phyloP scores from a whole-genome alignment of 441 rosid species.

The Pelargonium myrrhifolium region DNA sequence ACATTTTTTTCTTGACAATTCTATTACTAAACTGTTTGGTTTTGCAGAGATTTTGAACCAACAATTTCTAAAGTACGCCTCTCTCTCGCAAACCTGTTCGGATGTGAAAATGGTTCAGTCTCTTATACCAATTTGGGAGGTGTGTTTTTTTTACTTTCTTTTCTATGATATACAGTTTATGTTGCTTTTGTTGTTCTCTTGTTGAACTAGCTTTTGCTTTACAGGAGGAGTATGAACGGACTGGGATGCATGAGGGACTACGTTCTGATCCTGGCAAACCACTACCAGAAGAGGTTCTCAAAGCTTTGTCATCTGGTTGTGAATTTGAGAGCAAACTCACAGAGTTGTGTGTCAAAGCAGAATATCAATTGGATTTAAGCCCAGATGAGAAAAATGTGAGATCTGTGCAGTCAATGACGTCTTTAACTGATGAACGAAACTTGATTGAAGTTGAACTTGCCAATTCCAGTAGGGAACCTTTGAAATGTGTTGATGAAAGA shows the following conservation, averaged over 20 bases:
- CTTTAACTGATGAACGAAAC: slow-evolving; percentile 26
- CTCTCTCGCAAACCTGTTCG: slow-evolving; percentile 67
- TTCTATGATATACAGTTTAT: slow-evolving; percentile 3
- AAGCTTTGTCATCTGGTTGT: slow-evolving; percentile 44
- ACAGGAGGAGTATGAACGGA: slow-evolving; percentile 87
- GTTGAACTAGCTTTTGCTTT: slow-evolving; percentile 18
- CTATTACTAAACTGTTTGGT: slow-evolving; percentile 18
- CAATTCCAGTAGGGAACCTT: slow-evolving; percentile 30
- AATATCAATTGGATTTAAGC: slow-evolving; percentile 18
- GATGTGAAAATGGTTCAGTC: slow-evolving; percentile 95
- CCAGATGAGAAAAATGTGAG: slow-evolving; percentile 26
- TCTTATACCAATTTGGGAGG: slow-evolving; percentile 98
- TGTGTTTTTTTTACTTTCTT: slow-evolving; percentile 24
- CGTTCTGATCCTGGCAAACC: slow-evolving; percentile 76
- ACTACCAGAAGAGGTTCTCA: slow-evolving; percentile 58
- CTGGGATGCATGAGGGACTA: slow-evolving; percentile 47
- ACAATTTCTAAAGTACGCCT: slow-evolving; percentile 46
- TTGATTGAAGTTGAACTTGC: slow-evolving; percentile 29
- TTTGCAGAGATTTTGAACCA: slow-evolving; percentile 79
- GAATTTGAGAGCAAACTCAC: slow-evolving; percentile 44
- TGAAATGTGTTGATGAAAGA: slow-evolving; percentile 22
- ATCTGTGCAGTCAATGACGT: slow-evolving; percentile 24
- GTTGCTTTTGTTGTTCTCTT: slow-evolving; percentile 17
- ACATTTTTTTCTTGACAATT: slow-evolving; percentile 10
- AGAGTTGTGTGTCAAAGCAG: slow-evolving; percentile 37